These are phyloP conservation scores for Chaetomiaceae sp. DNA, from an alignment of 2,329 filamentous ascomycete species.

Conservation along the genomic window DNA sequence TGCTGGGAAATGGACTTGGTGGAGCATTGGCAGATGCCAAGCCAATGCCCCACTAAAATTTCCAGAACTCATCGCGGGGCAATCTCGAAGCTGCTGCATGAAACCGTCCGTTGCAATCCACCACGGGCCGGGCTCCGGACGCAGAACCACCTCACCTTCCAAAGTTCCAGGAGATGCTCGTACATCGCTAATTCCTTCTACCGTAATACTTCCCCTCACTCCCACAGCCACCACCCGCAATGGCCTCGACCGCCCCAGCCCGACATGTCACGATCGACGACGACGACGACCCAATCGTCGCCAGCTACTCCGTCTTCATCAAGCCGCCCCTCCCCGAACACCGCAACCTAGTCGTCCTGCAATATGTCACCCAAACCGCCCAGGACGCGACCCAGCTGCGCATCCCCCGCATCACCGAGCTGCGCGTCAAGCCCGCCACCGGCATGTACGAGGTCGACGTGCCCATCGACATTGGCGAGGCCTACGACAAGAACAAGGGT, in stretches of 20 bases:
- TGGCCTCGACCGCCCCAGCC: not conserved
- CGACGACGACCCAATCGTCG: constrained; percentile 64
- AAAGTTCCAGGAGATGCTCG: no score
- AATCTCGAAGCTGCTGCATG: not conserved
- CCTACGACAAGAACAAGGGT: constrained; percentile 82
- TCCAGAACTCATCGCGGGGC: constrained; percentile 20
- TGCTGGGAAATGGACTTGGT: no score
- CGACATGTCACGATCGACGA: constrained; percentile 20
- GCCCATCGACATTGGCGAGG: constrained; percentile 65
- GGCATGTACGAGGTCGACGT: constrained; percentile 91
- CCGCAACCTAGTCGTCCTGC: constrained; percentile 73
- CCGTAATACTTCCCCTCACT: no score
- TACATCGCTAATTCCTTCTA: no score
- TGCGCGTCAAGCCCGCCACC: constrained; percentile 76
- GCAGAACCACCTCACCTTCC: no score
- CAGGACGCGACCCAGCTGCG: constrained; percentile 47
- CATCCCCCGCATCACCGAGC: constrained; percentile 63
- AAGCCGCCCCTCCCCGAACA: constrained; percentile 63
- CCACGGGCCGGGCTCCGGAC: no score
- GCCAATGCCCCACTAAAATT: constrained; percentile 18
- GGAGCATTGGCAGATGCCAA: no score
- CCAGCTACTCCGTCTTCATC: constrained; percentile 80
- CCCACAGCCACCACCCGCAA: not conserved
- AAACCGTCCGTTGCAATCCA: no score
- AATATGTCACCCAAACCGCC: constrained; percentile 76